These are phyloP conservation scores for Metschnikowia gelsemii DNA, from an alignment of 805 yeast species.

Conservation along the genomic window DNA sequence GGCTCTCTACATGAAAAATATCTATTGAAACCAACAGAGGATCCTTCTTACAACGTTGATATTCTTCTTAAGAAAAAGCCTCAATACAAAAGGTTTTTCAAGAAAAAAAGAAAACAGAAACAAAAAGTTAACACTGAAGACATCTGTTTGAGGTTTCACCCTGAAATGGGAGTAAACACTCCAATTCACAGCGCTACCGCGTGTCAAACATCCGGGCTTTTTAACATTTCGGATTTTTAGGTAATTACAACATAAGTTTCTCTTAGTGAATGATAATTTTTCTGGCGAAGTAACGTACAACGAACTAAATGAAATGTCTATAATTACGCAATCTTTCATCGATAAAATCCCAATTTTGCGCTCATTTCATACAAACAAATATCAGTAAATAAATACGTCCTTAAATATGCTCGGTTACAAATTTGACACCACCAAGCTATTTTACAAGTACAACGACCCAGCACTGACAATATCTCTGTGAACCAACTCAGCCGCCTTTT, in stretches of 20 bases:
- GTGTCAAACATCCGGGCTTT: background rate
- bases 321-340: too few species aligned
- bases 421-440: too few species aligned
- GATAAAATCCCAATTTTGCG: too few species aligned
- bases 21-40: background rate
- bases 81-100: slow-evolving; percentile 2
- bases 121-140: background rate
- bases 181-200: background rate
- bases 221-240: too few species aligned
- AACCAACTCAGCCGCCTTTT: slow-evolving; percentile 74
- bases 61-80: slow-evolving; percentile 1
- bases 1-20: background rate
- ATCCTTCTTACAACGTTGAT: background rate
- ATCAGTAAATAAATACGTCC: background rate
- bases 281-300: too few species aligned
- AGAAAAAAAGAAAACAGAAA: background rate
- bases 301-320: too few species aligned
- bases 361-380: too few species aligned
- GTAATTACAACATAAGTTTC: too few species aligned
- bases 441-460: slow-evolving; percentile 76
- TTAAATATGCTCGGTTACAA: too few species aligned
- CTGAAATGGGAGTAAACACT: slow-evolving; percentile 1
- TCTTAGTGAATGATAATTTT: too few species aligned
- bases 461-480: slow-evolving; percentile 97
- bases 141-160: slow-evolving; percentile 3